These are phyloP conservation scores for Puccinia hordei DNA, from an alignment of 1,284 basidiomycete species.

Conservation along the genomic window DNA sequence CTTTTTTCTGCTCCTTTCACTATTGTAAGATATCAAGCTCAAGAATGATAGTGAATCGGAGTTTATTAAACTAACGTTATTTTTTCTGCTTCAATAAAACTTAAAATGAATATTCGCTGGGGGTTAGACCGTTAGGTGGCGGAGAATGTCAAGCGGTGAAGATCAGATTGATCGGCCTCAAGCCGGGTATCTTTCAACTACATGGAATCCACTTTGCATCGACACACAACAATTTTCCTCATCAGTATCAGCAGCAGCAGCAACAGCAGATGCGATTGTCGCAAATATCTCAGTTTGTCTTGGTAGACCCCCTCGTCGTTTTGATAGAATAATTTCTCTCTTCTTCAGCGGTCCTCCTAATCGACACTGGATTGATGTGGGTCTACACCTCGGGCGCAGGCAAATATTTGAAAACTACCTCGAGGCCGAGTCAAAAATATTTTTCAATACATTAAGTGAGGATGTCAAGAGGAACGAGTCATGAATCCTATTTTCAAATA, in stretches of 20 bases:
- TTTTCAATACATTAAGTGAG: too few species aligned
- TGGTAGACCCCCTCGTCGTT: conserved; percentile 29
- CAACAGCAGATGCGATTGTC: not conserved
- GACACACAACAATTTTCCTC: not conserved
- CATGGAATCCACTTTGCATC: conserved; percentile 19
- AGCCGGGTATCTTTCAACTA: conserved; percentile 33
- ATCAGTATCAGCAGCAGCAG: not conserved
- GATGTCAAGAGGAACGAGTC: too few species aligned
- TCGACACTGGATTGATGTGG: not conserved
- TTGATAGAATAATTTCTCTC: conserved; percentile 13
- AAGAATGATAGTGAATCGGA: not conserved
- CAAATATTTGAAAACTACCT: too few species aligned
- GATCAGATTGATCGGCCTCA: conserved; percentile 26
- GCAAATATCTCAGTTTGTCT: not conserved
- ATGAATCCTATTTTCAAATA: too few species aligned
- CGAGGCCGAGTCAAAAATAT: too few species aligned
- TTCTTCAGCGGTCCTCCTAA: not conserved
- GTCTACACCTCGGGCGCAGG: too few species aligned
- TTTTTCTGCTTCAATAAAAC: not conserved
- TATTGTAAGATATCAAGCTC: not conserved
- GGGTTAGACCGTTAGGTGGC: not conserved
- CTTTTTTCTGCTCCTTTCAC: not conserved
- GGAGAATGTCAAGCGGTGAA: conserved; percentile 34
- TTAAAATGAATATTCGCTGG: not conserved
- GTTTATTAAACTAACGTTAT: not conserved